Evolutionary conservation across 2,329 filamentous ascomycete genomes (phyloP).

Genomic region (Stachybotrys echinatus): DNA sequence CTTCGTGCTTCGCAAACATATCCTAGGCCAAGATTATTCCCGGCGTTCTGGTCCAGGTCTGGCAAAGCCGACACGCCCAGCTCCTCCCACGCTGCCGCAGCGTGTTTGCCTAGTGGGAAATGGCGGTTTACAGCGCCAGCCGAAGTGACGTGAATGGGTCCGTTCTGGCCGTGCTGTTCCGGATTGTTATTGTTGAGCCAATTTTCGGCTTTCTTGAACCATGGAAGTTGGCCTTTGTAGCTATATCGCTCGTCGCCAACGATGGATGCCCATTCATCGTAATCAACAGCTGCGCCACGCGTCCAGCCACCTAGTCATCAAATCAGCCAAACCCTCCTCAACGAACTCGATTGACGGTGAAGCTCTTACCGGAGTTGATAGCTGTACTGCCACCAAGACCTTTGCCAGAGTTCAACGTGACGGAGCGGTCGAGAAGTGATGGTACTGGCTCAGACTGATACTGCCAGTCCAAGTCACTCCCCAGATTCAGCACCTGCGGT

Average conservation of each 20-base stretch:
- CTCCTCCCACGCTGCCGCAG: slow-evolving; percentile 33
- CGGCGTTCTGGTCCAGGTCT: slow-evolving; percentile 19
- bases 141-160: slow-evolving; percentile 26
- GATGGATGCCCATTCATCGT: slow-evolving; percentile 33
- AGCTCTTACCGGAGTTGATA: slow-evolving; percentile 31
- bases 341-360: neutral
- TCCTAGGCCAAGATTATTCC: slow-evolving; percentile 25
- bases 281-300: slow-evolving; percentile 37
- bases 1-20: slow-evolving; percentile 20
- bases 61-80: slow-evolving; percentile 24
- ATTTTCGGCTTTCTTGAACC: slow-evolving; percentile 33
- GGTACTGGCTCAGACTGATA: slow-evolving; percentile 26
- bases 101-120: slow-evolving; percentile 30
- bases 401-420: slow-evolving; percentile 26
- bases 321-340: slow-evolving; percentile 1
- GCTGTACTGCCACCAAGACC: slow-evolving; percentile 33
- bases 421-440: slow-evolving; percentile 14
- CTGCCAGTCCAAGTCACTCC: slow-evolving; percentile 26
- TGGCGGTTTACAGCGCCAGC: slow-evolving; percentile 23
- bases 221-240: slow-evolving; percentile 39
- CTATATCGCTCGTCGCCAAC: slow-evolving; percentile 35
- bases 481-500: slow-evolving; percentile 17
- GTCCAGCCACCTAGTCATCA: slow-evolving; percentile 27
- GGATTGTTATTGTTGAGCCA: slow-evolving; percentile 20
- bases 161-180: slow-evolving; percentile 31